Evolutionary conservation across 2,329 filamentous ascomycete species (phyloP).

Genomic region (Monosporascus sp.): DNA sequence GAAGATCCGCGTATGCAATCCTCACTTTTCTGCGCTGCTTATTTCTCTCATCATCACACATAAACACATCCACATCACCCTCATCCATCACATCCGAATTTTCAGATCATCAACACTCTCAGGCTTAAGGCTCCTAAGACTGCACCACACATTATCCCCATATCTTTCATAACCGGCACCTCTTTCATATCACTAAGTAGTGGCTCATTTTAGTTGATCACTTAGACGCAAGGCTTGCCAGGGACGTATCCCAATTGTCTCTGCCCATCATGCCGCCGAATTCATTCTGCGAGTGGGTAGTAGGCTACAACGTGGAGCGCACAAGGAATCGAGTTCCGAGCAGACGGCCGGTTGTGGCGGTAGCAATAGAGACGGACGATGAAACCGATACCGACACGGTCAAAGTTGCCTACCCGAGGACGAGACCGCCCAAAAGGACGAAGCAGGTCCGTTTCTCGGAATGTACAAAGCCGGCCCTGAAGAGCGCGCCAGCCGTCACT

Average conservation of each 20-base stretch:
- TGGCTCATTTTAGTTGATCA: no score
- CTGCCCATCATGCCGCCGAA: constrained; percentile 30
- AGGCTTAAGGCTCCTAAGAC: no score
- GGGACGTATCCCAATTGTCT: neutral
- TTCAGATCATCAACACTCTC: no score
- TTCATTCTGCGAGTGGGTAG: constrained; percentile 35
- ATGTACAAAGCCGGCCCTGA: constrained; percentile 33
- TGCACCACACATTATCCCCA: no score
- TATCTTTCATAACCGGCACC: no score
- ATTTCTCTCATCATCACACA: neutral
- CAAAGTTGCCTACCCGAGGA: constrained; percentile 43
- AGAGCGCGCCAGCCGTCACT: constrained; percentile 21
- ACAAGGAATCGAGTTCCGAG: constrained; percentile 1
- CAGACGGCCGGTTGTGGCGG: constrained; percentile 20
- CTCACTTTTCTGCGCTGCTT: neutral
- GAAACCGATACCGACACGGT: constrained; percentile 45
- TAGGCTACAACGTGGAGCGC: constrained; percentile 30
- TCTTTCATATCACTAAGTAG: no score
- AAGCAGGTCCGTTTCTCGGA: constrained; percentile 13
- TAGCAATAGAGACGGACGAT: constrained; percentile 47
- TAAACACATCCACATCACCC: no score
- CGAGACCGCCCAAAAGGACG: constrained; percentile 11
- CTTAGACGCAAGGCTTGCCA: neutral
- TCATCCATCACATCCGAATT: no score
- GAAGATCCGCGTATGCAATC: no score